These are phyloP conservation scores for Bruguiera gymnorhiza DNA, from an alignment of 345 rosid genomes.

Conservation along the genomic window DNA sequence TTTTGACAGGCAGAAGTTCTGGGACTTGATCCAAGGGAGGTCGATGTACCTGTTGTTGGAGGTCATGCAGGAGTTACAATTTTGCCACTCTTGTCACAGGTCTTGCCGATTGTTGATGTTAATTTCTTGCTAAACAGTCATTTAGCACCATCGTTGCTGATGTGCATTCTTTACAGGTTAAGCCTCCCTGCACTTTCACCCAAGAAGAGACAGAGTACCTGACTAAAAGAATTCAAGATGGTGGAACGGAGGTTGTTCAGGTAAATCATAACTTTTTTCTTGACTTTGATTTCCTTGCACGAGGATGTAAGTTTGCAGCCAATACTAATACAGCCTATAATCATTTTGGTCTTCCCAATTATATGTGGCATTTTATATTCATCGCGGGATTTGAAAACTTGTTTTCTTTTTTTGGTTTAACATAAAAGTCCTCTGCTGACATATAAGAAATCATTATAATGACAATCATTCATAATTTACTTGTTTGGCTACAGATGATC, in stretches of 20 bases:
- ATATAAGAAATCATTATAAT: too few relatives aligned
- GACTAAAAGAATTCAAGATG: constrained; percentile 26
- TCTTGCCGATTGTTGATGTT: background rate
- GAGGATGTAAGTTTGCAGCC: too few relatives aligned
- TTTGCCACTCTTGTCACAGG: constrained; percentile 33
- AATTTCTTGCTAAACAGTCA: background rate
- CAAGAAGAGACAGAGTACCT: constrained; percentile 13
- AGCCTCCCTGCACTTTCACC: constrained; percentile 30
- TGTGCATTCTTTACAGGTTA: constrained; percentile 17
- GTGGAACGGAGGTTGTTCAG: constrained; percentile 38
- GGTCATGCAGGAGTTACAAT: constrained; percentile 39
- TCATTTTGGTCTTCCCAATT: too few relatives aligned
- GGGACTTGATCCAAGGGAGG: constrained; percentile 31
- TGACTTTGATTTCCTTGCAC: background rate
- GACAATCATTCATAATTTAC: too few relatives aligned
- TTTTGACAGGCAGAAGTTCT: constrained; percentile 29
- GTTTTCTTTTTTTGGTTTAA: too few relatives aligned
- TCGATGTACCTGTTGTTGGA: constrained; percentile 35
- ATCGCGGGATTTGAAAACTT: too few relatives aligned
- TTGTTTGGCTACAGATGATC: too few relatives aligned
- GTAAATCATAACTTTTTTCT: background rate
- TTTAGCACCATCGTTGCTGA: background rate
- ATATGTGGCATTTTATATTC: too few relatives aligned
- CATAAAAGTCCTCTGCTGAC: too few relatives aligned
- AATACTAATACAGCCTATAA: too few relatives aligned